Evolutionary conservation across 805 yeast species (phyloP).

Genomic region (Starmera quercuum): DNA sequence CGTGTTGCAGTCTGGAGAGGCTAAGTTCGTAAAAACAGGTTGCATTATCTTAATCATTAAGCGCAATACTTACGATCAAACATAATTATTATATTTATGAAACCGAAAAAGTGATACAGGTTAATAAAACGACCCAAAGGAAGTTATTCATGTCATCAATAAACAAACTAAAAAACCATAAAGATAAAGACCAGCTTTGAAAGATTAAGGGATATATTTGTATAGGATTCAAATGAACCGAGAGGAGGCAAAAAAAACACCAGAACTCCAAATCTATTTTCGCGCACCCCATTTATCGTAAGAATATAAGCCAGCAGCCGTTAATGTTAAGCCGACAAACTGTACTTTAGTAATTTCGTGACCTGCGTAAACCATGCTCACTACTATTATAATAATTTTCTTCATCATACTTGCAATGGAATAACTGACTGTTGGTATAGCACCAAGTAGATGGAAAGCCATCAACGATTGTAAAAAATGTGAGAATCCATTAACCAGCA

Average conservation of each 20-base stretch:
- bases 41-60: too few relatives aligned
- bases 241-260: not conserved
- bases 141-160: too few relatives aligned
- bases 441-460: conserved; percentile 74
- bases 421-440: conserved; percentile 77
- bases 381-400: conserved; percentile 75
- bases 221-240: too few relatives aligned
- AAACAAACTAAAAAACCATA: too few relatives aligned
- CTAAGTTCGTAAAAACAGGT: not conserved
- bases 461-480: conserved; percentile 77
- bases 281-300: conserved; percentile 51
- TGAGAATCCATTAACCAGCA: conserved; percentile 61
- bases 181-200: too few relatives aligned
- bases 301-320: conserved; percentile 49
- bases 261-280: not conserved
- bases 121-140: too few relatives aligned
- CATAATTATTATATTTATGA: too few relatives aligned
- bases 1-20: conserved; percentile 38
- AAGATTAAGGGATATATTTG: too few relatives aligned
- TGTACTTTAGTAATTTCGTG: conserved; percentile 38
- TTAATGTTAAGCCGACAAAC: conserved; percentile 39
- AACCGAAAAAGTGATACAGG: too few relatives aligned
- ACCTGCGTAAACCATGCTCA: conserved; percentile 63
- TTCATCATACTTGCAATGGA: conserved; percentile 85
- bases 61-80: too few relatives aligned